These are phyloP conservation scores for Leptodontidium sp. DNA, from an alignment of 2,329 filamentous ascomycete genomes.

Conservation along the genomic window DNA sequence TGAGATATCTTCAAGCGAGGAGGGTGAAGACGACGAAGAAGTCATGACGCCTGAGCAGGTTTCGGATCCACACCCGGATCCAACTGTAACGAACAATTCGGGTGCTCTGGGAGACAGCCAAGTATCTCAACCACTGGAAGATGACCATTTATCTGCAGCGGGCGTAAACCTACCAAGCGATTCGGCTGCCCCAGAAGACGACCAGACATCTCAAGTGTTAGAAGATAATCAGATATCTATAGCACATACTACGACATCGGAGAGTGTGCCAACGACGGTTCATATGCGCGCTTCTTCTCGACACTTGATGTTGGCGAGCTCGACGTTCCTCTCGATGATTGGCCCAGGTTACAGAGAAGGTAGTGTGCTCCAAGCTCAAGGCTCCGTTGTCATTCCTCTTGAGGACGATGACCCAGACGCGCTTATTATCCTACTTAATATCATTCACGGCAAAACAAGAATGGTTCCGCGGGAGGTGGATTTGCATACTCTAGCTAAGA, in stretches of 20 bases:
- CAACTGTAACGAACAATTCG: background rate
- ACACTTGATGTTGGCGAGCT: background rate
- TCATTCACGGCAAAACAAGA: slow-evolving; percentile 25
- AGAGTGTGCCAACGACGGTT: background rate
- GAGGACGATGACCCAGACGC: slow-evolving; percentile 25
- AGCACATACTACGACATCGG: background rate
- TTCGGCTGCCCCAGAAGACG: background rate
- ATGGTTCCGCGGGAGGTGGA: slow-evolving; percentile 13
- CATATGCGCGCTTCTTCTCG: background rate
- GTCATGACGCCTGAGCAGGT: background rate
- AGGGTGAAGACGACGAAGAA: background rate
- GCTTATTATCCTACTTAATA: slow-evolving; percentile 22
- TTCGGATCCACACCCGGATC: background rate
- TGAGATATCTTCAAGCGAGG: background rate
- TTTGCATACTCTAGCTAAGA: slow-evolving; percentile 15
- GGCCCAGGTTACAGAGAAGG: background rate
- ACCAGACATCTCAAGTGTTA: background rate
- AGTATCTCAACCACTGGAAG: background rate
- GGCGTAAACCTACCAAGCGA: background rate
- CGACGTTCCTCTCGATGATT: background rate
- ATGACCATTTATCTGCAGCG: too few species aligned
- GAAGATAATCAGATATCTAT: too few species aligned
- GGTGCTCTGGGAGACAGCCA: background rate
- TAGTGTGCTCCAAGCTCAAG: background rate
- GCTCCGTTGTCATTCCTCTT: slow-evolving; percentile 19